phyloP scores from a whole-genome alignment of 257 asterid genomes.

The Fraxinus excelsior region DNA sequence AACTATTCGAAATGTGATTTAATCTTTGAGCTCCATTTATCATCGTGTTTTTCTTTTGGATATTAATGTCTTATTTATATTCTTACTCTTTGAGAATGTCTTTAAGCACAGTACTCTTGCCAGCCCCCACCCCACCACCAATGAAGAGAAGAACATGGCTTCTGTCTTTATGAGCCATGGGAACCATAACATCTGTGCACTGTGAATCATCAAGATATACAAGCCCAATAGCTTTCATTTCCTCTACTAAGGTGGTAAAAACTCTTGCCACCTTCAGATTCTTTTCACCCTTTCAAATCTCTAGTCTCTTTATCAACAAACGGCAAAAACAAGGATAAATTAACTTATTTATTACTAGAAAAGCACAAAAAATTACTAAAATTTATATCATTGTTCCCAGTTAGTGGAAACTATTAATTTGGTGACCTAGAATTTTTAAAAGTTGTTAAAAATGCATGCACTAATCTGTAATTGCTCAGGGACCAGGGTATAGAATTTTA shows the following conservation, averaged over 20 bases:
- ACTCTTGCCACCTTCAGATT: constrained; percentile 94
- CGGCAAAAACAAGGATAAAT: not conserved
- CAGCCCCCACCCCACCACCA: constrained; percentile 99
- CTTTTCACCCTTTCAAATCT: constrained; percentile 89
- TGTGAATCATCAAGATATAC: constrained; percentile 75
- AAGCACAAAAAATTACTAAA: not conserved
- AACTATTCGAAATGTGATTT: not conserved
- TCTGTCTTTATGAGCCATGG: constrained; percentile 93
- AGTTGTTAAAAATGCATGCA: not conserved
- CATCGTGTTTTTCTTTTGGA: not conserved
- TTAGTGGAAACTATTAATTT: not conserved
- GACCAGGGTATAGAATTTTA: not conserved
- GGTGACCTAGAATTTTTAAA: no score
- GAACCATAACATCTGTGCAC: constrained; percentile 95
- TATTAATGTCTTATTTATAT: not conserved
- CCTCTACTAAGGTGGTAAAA: constrained; percentile 87
- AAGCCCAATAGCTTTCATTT: constrained; percentile 95
- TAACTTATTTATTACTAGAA: not conserved
- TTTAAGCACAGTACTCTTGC: constrained; percentile 89
- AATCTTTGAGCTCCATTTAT: not conserved
- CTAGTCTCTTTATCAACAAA: constrained; percentile 65
- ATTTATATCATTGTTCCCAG: not conserved
- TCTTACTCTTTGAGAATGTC: constrained; percentile 94
- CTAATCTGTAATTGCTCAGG: not conserved
- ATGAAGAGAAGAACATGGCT: constrained; percentile 91